Conservation (phyloP, 2,329 filamentous ascomycete genomes). For the Scedosporium aurantiacum region DNA sequence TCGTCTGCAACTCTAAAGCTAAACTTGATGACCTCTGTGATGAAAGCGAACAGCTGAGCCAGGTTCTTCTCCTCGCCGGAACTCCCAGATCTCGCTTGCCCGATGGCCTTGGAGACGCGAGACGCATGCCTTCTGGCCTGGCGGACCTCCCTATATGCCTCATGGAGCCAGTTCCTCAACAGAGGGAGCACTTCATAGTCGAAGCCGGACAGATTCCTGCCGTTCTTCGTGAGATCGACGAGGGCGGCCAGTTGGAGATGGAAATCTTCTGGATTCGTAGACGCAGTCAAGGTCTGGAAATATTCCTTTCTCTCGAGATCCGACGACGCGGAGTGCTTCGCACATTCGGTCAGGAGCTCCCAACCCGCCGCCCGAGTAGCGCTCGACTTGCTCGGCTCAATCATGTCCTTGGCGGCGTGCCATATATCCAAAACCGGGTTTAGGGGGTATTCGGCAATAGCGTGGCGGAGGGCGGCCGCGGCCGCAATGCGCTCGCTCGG, state of each 20-base stretch:
- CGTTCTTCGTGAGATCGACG: constrained; percentile 48
- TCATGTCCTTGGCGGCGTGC: constrained; percentile 55
- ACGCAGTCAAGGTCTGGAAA: constrained; percentile 49
- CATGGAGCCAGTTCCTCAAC: constrained; percentile 48
- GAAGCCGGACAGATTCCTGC: constrained; percentile 53
- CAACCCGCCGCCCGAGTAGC: constrained; percentile 49
- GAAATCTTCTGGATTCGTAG: constrained; percentile 50
- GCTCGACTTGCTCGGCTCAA: constrained; percentile 43
- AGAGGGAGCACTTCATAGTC: constrained; percentile 56
- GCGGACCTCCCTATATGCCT: constrained; percentile 42
- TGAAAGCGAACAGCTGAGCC: constrained; percentile 50
- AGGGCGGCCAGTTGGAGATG: constrained; percentile 54
- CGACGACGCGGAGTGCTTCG: constrained; percentile 50
- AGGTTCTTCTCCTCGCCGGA: constrained; percentile 51
- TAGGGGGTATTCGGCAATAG: constrained; percentile 47
- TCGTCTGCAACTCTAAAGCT: constrained; percentile 60
- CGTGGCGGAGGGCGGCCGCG: constrained; percentile 43
- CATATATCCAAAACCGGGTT: constrained; percentile 52
- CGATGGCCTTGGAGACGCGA: constrained; percentile 12
- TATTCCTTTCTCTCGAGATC: constrained; percentile 56
- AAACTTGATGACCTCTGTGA: constrained; percentile 63
- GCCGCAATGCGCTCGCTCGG: constrained; percentile 44
- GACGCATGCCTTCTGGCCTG: constrained; percentile 37
- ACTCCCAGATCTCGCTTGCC: constrained; percentile 21
- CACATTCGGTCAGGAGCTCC: constrained; percentile 55